Evolutionary conservation across 2,329 filamentous ascomycete genomes (phyloP).

Genomic region (Periconia sp.): DNA sequence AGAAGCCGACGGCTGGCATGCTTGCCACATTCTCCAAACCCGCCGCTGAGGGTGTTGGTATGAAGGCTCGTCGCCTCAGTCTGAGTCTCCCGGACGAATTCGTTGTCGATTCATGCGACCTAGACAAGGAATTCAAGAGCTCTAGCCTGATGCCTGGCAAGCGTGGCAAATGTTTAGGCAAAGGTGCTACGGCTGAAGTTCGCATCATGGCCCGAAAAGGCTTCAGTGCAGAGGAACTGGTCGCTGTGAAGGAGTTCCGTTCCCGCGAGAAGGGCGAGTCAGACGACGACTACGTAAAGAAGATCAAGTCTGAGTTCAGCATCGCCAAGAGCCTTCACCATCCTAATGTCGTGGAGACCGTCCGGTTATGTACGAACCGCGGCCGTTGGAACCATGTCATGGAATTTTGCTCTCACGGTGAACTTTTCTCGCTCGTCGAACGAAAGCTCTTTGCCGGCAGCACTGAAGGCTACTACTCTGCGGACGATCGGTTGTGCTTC

Average conservation of each 20-base stretch:
- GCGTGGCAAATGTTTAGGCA: slow-evolving; percentile 77
- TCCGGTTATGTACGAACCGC: slow-evolving; percentile 74
- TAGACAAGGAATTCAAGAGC: slow-evolving; percentile 72
- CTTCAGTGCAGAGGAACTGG: slow-evolving; percentile 68
- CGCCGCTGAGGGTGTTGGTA: slow-evolving; percentile 73
- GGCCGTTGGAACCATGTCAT: slow-evolving; percentile 89
- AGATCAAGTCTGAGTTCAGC: slow-evolving; percentile 90
- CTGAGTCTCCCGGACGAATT: slow-evolving; percentile 76
- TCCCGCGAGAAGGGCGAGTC: slow-evolving; percentile 73
- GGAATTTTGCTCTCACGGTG: slow-evolving; percentile 86
- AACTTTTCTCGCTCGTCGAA: slow-evolving; percentile 77
- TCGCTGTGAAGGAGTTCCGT: slow-evolving; percentile 88
- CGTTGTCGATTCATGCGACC: slow-evolving; percentile 71
- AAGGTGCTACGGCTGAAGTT: slow-evolving; percentile 83
- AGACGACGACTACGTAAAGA: slow-evolving; percentile 78
- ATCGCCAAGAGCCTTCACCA: slow-evolving; percentile 86
- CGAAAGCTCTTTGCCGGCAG: slow-evolving; percentile 59
- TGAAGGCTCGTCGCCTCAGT: slow-evolving; percentile 81
- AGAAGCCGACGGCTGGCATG: slow-evolving; percentile 40
- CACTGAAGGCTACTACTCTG: slow-evolving; percentile 61
- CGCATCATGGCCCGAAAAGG: slow-evolving; percentile 79
- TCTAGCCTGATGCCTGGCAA: slow-evolving; percentile 71
- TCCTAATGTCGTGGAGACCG: slow-evolving; percentile 83
- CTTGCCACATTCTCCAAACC: slow-evolving; percentile 43
- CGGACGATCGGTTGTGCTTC: slow-evolving; percentile 76